A percentile compares a stretch with the other conserved stretches of the same genome.
phyloP scores from a whole-genome alignment of 768 basidiomycete species.

The Pleurotus cornucopiae region DNA sequence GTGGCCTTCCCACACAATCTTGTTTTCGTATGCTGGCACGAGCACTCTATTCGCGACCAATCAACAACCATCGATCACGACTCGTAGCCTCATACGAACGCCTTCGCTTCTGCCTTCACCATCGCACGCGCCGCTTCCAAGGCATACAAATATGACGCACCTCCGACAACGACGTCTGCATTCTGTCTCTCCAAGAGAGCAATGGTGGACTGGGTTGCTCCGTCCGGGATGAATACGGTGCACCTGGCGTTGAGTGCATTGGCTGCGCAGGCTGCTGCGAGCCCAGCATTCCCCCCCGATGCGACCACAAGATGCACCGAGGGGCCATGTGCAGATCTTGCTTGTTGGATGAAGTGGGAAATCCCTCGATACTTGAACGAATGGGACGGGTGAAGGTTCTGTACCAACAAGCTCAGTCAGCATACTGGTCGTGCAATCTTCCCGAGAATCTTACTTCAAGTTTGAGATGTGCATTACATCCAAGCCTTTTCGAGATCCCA shows the following conservation, averaged over 20 bases:
- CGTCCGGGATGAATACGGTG: constrained; percentile 63
- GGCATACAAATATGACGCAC: constrained; percentile 57
- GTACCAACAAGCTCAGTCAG: constrained; percentile 7
- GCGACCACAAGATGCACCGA: constrained; percentile 62
- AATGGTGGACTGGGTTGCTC: constrained; percentile 43
- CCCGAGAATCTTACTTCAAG: constrained; percentile 48
- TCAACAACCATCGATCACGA: not conserved
- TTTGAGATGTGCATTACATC: constrained; percentile 60
- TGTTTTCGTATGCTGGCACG: constrained; percentile 70
- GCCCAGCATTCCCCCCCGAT: constrained; percentile 79
- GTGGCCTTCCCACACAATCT: constrained; percentile 71
- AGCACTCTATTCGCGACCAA: constrained; percentile 41
- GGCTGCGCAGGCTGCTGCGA: constrained; percentile 66
- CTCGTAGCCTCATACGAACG: constrained; percentile 35
- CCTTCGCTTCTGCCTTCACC: constrained; percentile 39
- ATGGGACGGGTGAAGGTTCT: constrained; percentile 71
- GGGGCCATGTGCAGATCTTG: constrained; percentile 45
- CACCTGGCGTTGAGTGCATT: constrained; percentile 50
- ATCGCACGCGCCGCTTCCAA: constrained; percentile 43
- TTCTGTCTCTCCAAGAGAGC: constrained; percentile 46
- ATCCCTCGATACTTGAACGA: constrained; percentile 80
- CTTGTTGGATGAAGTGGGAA: constrained; percentile 54
- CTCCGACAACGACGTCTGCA: constrained; percentile 56
- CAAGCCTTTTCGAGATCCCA: constrained; percentile 48
- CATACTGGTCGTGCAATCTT: not conserved